These are phyloP conservation scores for Flueggea neowawraea DNA, from an alignment of 441 rosid genomes.

Conservation along the genomic window DNA sequence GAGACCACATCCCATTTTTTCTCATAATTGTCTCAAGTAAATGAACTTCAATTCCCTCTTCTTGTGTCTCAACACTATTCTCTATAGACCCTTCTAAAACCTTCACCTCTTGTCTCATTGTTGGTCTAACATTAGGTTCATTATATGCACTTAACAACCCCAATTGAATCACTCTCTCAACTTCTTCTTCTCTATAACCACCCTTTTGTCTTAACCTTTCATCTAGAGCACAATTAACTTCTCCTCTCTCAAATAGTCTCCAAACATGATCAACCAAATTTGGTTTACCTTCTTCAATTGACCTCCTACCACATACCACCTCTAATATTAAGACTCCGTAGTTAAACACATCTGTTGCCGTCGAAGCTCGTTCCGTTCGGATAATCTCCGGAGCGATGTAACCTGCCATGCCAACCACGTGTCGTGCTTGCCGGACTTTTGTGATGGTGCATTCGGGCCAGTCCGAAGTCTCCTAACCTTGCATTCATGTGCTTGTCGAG, in stretches of 20 bases:
- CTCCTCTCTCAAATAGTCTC: no score
- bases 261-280: background rate
- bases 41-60: constrained; percentile 26
- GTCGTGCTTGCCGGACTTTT: constrained; percentile 53
- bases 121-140: constrained; percentile 50
- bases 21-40: constrained; percentile 32
- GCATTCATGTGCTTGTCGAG: constrained; percentile 73
- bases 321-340: constrained; percentile 63
- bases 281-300: constrained; percentile 43
- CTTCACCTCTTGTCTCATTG: constrained; percentile 74
- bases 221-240: no score
- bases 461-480: constrained; percentile 65
- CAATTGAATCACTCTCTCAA: constrained; percentile 48
- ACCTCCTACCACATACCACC: constrained; percentile 75
- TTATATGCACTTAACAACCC: constrained; percentile 67
- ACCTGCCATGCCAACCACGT: constrained; percentile 4
- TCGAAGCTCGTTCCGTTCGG: constrained; percentile 53
- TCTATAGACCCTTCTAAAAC: constrained; percentile 39
- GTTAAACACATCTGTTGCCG: constrained; percentile 61
- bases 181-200: constrained; percentile 27
- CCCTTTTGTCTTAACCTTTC: no score
- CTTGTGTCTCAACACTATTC: constrained; percentile 5
- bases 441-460: constrained; percentile 65
- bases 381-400: constrained; percentile 35
- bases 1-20: background rate